phyloP scores from a whole-genome alignment of 805 yeast species.

The Yamadazyma sp. region DNA sequence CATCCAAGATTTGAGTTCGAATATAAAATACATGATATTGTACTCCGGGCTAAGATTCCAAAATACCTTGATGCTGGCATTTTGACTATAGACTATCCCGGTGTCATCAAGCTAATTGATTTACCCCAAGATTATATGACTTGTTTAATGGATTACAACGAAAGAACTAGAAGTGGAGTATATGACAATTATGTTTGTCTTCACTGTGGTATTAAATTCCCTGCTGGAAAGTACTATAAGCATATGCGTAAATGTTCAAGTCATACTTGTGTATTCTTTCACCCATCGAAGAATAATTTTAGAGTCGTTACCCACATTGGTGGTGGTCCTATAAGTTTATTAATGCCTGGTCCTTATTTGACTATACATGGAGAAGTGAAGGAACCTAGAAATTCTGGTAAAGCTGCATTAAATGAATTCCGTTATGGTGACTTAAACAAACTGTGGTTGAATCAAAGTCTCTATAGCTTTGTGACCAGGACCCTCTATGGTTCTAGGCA shows the following conservation, averaged over 20 bases:
- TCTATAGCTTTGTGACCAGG: conserved; percentile 46
- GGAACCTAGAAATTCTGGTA: conserved; percentile 49
- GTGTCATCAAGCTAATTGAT: conserved; percentile 49
- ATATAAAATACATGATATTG: conserved; percentile 19
- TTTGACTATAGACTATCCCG: conserved; percentile 47
- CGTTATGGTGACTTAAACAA: conserved; percentile 58
- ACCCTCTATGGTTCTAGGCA: conserved; percentile 22
- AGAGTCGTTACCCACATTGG: conserved; percentile 24
- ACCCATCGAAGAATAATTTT: conserved; percentile 24
- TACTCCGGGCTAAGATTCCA: conserved; percentile 24
- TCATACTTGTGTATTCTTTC: conserved; percentile 25
- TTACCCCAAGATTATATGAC: conserved; percentile 43
- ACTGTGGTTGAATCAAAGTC: conserved; percentile 60
- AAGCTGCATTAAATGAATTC: conserved; percentile 50
- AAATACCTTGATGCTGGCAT: conserved; percentile 20
- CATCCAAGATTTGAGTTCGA: conserved; percentile 15
- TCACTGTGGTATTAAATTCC: conserved; percentile 28
- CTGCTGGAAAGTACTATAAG: conserved; percentile 17
- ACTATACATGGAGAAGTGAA: conserved; percentile 77
- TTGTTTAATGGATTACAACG: conserved; percentile 21
- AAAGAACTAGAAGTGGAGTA: conserved; percentile 12
- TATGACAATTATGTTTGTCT: conserved; percentile 30
- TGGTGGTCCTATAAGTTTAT: conserved; percentile 21
- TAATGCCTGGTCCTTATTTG: conserved; percentile 65
- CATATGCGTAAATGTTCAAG: conserved; percentile 24